Evolutionary conservation across 2,329 filamentous ascomycete species (phyloP).

Genomic region (Akanthomyces dipterigenus): DNA sequence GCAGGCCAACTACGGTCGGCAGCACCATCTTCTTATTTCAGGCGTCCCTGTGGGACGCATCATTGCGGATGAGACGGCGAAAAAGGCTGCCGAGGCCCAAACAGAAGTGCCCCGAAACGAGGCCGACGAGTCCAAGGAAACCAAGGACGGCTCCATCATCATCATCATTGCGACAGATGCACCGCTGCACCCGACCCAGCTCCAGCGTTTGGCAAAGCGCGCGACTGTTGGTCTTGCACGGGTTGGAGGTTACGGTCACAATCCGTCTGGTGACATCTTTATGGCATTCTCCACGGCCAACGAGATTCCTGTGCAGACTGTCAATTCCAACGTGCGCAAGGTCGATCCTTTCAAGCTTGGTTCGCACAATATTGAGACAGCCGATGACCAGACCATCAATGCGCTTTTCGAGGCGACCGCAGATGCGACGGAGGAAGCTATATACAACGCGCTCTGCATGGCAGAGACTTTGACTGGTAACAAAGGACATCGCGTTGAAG

Average conservation of each 20-base stretch:
- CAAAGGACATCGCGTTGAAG: conserved; percentile 37
- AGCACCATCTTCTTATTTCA: conserved; percentile 46
- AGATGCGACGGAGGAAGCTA: conserved; percentile 55
- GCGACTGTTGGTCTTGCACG: conserved; percentile 52
- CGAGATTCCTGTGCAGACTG: conserved; percentile 33
- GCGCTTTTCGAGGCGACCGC: conserved; percentile 51
- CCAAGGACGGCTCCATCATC: conserved; percentile 56
- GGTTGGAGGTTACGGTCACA: conserved; percentile 53
- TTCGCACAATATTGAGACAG: conserved; percentile 33
- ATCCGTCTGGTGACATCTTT: conserved; percentile 57
- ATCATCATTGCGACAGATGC: conserved; percentile 54
- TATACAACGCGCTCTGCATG: conserved; percentile 54
- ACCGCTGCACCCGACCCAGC: conserved; percentile 50
- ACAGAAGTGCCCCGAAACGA: conserved; percentile 8
- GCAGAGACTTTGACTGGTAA: conserved; percentile 49
- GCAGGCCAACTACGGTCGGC: conserved; percentile 56
- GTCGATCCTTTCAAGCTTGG: conserved; percentile 36
- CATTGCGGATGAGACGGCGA: conserved; percentile 35
- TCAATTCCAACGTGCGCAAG: conserved; percentile 22
- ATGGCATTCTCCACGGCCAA: conserved; percentile 56
- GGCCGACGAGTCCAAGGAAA: conserved; percentile 32
- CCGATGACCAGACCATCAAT: conserved; percentile 53
- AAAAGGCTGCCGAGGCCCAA: not conserved
- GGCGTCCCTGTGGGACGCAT: conserved; percentile 54
- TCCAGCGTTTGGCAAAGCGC: conserved; percentile 50